Conservation (phyloP, 768 basidiomycete species). For the Boletellus ananiceps region DNA sequence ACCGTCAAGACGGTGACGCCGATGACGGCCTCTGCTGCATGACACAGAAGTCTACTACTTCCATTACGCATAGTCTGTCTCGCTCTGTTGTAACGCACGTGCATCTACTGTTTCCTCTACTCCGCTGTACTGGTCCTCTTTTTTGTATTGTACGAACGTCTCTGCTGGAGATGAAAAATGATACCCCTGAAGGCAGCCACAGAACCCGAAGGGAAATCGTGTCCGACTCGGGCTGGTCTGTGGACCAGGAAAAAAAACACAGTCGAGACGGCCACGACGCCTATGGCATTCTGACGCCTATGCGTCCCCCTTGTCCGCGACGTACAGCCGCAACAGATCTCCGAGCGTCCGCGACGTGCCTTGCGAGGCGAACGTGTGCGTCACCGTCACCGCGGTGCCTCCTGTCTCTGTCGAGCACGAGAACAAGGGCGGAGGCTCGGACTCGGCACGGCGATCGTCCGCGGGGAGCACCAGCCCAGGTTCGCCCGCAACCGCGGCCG, state of each 20-base stretch:
- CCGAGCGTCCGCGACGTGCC: conserved; percentile 17
- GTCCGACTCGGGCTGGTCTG: neutral
- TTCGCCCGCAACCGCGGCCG: conserved; percentile 9
- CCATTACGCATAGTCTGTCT: neutral
- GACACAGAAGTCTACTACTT: neutral
- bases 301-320: conserved; percentile 1
- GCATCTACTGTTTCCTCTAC: neutral
- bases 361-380: conserved; percentile 18
- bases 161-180: too few relatives aligned
- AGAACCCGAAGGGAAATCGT: neutral
- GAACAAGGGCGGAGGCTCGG: neutral
- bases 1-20: too few relatives aligned
- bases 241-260: too few relatives aligned
- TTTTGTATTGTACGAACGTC: too few relatives aligned
- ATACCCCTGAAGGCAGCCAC: too few relatives aligned
- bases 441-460: conserved; percentile 12
- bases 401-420: neutral
- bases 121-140: too few relatives aligned
- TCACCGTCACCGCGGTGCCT: neutral
- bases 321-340: conserved; percentile 19
- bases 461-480: conserved; percentile 41
- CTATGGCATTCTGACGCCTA: too few relatives aligned
- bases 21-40: conserved; percentile 4
- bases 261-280: too few relatives aligned
- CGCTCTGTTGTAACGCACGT: neutral